Base-by-base conservation (phyloP, 2,329 filamentous ascomycete species). In the Aspergillus luchuensis region DNA sequence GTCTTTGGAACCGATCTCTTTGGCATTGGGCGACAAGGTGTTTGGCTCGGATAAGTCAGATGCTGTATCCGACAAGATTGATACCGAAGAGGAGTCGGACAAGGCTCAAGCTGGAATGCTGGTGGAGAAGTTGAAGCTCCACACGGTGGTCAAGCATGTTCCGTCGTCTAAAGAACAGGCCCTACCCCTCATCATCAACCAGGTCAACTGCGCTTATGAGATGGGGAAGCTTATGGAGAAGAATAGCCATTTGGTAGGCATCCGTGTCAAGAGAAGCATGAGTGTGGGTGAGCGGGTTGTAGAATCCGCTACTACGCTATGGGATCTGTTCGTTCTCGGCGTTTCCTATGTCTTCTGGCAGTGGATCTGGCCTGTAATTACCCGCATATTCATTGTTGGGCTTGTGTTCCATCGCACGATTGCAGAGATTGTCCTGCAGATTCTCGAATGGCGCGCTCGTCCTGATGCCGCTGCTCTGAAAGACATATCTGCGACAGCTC, bases 121-220 rank as follows among this genome's bases (percentile, higher is more conserved):
- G 43, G 87, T 95, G 4, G 87, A 96, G 67, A 98, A 98, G 76
- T 80, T 98, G 52, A 92, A 90, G 71, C 84, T 92, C 65, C 96
- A 99, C 75, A 94, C 90, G 2, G 92, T 99, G 4, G 81, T 91
- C 57, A 88, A 88, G 66, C 91, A 91, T 71, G 80, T 86, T 2
- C 86, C 89, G 2, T 95, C 94, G 1, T 85, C 88, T 61, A 94
- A 97, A 70, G 95, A 99, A 74, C 85, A 87, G 63, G 89, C 91
- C 1, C 81, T 99, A 30, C 85, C 89, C 4, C 87, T 87, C 59
- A 93, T 98, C 60, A 85, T 97, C 66, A 92, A 93, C 69, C 94
- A 98, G 78, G 90, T 98, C 74, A 99, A 99, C 72, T 99, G 95
- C 83, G 92, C 93, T 0, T 92, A 89, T 80, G 96, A 99, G 76